Evolutionary conservation across 2,329 filamentous ascomycete species (phyloP).

Genomic region (Didymella glomerata): DNA sequence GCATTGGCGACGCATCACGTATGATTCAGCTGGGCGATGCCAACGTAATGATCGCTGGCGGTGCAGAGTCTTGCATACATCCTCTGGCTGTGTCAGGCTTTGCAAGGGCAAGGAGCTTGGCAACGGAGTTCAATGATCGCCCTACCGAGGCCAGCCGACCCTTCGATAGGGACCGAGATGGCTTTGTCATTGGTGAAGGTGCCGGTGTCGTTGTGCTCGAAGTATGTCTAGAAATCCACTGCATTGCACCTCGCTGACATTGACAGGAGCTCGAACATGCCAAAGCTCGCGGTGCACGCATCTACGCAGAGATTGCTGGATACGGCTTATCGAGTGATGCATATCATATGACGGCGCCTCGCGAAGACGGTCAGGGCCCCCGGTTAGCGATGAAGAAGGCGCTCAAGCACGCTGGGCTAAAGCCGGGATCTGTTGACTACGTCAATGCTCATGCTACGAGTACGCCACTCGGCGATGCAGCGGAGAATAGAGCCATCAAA

Average conservation of each 20-base stretch:
- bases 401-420: slow-evolving; percentile 73
- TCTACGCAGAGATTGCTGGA: slow-evolving; percentile 88
- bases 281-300: slow-evolving; percentile 75
- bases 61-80: slow-evolving; percentile 94
- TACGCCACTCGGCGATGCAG: slow-evolving; percentile 83
- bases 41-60: slow-evolving; percentile 95
- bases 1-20: slow-evolving; percentile 90
- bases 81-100: slow-evolving; percentile 93
- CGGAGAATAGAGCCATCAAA: slow-evolving; percentile 85
- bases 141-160: slow-evolving; percentile 80
- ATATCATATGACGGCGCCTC: slow-evolving; percentile 90
- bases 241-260: slow-evolving; percentile 10
- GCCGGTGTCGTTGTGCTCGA: slow-evolving; percentile 88
- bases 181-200: slow-evolving; percentile 94
- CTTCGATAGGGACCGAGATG: slow-evolving; percentile 80
- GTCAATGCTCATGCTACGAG: slow-evolving; percentile 96
- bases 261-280: slow-evolving; percentile 82
- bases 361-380: slow-evolving; percentile 82
- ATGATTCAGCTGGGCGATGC: slow-evolving; percentile 93
- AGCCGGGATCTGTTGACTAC: slow-evolving; percentile 80
- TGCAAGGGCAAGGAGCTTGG: slow-evolving; percentile 83
- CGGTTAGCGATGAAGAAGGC: slow-evolving; percentile 85
- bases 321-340: slow-evolving; percentile 94
- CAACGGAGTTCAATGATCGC: slow-evolving; percentile 78
- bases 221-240: slow-evolving; percentile 47